Percentiles rank a stretch among this genome's conserved stretches.
Conservation (phyloP, 2,329 filamentous ascomycete species). For the Macrophomina pseudophaseolina region DNA sequence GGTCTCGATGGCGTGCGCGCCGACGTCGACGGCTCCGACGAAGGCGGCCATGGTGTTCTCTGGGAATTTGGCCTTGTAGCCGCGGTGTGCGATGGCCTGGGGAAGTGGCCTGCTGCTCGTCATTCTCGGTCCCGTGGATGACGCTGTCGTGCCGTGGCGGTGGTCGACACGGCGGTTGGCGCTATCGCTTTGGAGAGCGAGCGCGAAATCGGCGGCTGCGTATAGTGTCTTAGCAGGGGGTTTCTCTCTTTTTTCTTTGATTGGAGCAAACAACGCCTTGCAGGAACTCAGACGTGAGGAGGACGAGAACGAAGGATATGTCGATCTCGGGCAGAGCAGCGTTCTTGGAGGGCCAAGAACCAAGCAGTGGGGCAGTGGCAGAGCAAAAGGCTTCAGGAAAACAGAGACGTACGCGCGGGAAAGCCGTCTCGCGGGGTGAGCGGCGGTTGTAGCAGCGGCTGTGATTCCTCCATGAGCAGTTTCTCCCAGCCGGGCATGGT, state of each 20-base stretch:
- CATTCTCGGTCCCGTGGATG: conserved; percentile 6
- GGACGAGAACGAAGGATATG: background rate
- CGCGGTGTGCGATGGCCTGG: conserved; percentile 78
- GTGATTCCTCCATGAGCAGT: conserved; percentile 20
- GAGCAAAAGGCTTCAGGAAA: background rate
- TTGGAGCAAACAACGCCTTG: background rate
- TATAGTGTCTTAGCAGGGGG: background rate
- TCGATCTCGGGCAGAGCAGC: background rate
- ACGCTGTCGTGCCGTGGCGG: conserved; percentile 33
- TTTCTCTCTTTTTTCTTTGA: too few relatives aligned
- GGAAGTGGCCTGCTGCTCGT: conserved; percentile 53
- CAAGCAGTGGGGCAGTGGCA: background rate
- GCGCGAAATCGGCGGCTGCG: conserved; percentile 41
- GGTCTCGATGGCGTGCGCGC: conserved; percentile 83
- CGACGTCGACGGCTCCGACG: conserved; percentile 71
- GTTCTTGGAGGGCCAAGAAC: background rate
- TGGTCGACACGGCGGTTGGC: conserved; percentile 34
- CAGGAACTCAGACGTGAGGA: too few relatives aligned
- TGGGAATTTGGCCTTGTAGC: conserved; percentile 76
- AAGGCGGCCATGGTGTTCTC: conserved; percentile 89
- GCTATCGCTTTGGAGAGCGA: conserved; percentile 31
- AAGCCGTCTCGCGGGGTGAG: background rate
- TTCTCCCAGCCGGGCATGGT: conserved; percentile 13
- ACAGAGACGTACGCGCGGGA: conserved; percentile 3
- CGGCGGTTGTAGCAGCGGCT: conserved; percentile 5